Percentiles rank a stretch among this genome's conserved stretches.
Evolutionary conservation across 2,329 filamentous ascomycete species (phyloP).

Genomic region (Ceratocystis destructans): DNA sequence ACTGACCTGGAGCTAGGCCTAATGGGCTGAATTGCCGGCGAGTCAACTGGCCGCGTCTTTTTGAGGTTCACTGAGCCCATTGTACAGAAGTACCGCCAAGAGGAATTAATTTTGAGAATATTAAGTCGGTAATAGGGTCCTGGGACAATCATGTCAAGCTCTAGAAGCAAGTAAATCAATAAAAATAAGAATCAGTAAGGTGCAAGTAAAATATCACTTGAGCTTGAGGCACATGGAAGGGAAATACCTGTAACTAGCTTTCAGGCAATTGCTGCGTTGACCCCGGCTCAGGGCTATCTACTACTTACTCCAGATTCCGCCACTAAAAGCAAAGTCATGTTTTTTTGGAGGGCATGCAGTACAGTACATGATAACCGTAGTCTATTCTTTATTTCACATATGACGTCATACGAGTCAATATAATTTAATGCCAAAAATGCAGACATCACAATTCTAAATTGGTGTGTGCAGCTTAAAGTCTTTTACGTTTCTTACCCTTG

Average conservation of each 20-base stretch:
- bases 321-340: neutral
- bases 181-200: neutral
- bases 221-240: neutral
- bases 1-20: slow-evolving; percentile 13
- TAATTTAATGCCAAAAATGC: neutral
- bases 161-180: neutral
- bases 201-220: neutral
- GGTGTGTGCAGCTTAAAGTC: slow-evolving; percentile 24
- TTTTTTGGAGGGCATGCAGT: neutral
- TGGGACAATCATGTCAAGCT: neutral
- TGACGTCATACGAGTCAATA: neutral
- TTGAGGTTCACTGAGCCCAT: slow-evolving; percentile 4
- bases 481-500: slow-evolving; percentile 40
- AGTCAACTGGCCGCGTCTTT: neutral
- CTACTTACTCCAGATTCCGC: neutral
- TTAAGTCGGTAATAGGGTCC: too few relatives aligned
- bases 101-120: neutral
- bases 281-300: neutral
- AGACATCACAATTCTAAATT: neutral
- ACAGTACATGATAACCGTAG: neutral
- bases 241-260: neutral
- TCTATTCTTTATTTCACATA: neutral
- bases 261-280: neutral
- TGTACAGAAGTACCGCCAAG: neutral
- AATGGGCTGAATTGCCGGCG: neutral